Evolutionary conservation across 768 basidiomycete species (phyloP).

Genomic region (Kwoniella heveanensis): DNA sequence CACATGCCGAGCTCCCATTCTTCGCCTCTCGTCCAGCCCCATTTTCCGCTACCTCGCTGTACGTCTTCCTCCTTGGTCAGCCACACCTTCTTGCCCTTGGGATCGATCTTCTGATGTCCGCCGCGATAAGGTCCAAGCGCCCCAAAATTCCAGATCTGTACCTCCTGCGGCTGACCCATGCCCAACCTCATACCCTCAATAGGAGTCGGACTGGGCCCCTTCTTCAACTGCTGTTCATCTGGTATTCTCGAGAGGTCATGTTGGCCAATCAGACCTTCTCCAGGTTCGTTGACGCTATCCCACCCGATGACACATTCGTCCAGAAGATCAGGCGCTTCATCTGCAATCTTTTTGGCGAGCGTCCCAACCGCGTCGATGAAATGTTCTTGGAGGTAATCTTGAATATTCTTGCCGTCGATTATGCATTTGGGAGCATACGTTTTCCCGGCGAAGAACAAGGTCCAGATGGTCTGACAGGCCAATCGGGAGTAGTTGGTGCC

Average conservation of each 20-base stretch:
- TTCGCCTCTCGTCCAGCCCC: conserved; percentile 67
- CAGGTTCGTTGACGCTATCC: conserved; percentile 95
- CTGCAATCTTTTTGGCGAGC: conserved; percentile 72
- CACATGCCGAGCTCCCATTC: conserved; percentile 55
- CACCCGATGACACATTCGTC: conserved; percentile 92
- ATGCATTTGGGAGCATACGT: conserved; percentile 87
- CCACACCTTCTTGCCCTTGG: conserved; percentile 61
- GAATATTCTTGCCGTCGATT: conserved; percentile 87
- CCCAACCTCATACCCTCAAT: conserved; percentile 80
- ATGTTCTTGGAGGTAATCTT: conserved; percentile 83
- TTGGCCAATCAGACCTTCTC: conserved; percentile 75
- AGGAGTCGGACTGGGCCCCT: conserved; percentile 82
- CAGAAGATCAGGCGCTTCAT: conserved; percentile 66
- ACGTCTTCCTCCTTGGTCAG: conserved; percentile 33
- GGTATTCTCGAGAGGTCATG: conserved; percentile 69
- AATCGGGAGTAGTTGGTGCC: conserved; percentile 91
- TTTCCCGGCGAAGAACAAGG: conserved; percentile 89
- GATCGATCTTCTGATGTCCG: conserved; percentile 78
- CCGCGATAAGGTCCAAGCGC: conserved; percentile 72
- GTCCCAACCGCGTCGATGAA: conserved; percentile 75
- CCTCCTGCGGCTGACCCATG: conserved; percentile 74
- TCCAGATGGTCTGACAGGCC: conserved; percentile 84
- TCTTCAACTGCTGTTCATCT: conserved; percentile 72
- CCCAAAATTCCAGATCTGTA: conserved; percentile 82
- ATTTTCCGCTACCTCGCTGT: conserved; percentile 61